Evolutionary conservation across 2,329 filamentous ascomycete species (phyloP), one percentile per base, ranked within the genome.

Genomic region (Whalleya microplaca): DNA sequence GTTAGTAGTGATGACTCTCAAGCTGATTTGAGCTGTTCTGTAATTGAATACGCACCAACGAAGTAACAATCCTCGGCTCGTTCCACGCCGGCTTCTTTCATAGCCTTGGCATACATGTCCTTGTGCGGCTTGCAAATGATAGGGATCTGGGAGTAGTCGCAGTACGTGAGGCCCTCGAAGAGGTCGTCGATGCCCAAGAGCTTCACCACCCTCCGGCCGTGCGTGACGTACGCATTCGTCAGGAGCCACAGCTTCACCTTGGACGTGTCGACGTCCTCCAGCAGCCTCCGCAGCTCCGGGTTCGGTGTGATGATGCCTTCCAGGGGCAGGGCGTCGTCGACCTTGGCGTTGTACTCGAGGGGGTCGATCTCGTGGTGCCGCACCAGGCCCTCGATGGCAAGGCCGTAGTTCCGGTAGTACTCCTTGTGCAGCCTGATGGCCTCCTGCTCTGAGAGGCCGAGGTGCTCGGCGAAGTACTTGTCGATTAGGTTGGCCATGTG

Each of bases 361-460:
- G 95, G 91, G 69, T 98, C 91, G 67, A 99, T 96, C 74, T 96
- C 87, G 78, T 99, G 95, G 75, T 97, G 90, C 9, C 92, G 87
- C 40, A 96, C 91, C 1, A 99, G 83, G 1, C 95, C 95, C 76
- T 98, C 92, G 62, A 99, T 96, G 27, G 95, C 95, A n/a, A 99
- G 85, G 27, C 96, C 95, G 72, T 99, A 99, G 73, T 91, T 92
- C 69, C 87, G 89, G 78, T 98, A 99, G 79, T 99, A 99, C 67
- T 93, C 90, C 73, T 86, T 82, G 75, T 98, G 95, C 21, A 99
- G 84, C 67, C 88, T 84, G 58, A 85, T 85, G n/a, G 95, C 95
- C 56, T 98, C 94, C 52, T 91, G 82, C 65, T 81, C 80, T 1
- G 84, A 81, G 2, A 98, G 78, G 20, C 86, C 84, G 3, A 98